Conservation (phyloP, 139 green algal species). For the Zygnema cylindricum region DNA sequence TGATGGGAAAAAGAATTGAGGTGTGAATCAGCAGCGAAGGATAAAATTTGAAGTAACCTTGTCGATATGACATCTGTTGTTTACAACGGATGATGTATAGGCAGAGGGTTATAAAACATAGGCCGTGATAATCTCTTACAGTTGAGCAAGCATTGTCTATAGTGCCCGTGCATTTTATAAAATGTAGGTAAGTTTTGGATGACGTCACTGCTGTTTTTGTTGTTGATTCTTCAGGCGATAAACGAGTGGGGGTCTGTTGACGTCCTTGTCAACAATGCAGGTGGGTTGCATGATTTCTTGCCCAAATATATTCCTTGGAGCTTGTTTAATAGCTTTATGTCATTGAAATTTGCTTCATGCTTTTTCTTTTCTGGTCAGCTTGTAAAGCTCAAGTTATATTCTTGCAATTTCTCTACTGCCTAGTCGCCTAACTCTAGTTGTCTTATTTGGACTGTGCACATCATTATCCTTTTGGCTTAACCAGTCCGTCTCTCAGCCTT, state of each 20-base stretch:
- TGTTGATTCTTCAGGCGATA: too few relatives aligned
- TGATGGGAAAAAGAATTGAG: too few relatives aligned
- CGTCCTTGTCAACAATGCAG: slow-evolving; percentile 98
- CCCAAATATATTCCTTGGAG: too few relatives aligned
- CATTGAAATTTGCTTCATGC: too few relatives aligned
- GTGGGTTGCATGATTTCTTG: slow-evolving; percentile 49
- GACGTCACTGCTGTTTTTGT: too few relatives aligned
- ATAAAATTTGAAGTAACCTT: too few relatives aligned
- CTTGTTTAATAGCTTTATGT: too few relatives aligned
- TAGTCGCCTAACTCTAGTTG: slow-evolving; percentile 74
- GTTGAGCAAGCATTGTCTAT: neutral
- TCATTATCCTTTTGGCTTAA: too few relatives aligned
- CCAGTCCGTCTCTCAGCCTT: slow-evolving; percentile 81
- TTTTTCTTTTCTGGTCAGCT: neutral
- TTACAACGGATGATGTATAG: neutral
- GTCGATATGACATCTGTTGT: neutral
- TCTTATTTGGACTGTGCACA: too few relatives aligned
- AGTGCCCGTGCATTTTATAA: neutral
- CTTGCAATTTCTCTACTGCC: slow-evolving; percentile 66
- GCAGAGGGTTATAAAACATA: neutral
- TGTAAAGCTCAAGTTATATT: neutral
- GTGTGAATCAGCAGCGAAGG: too few relatives aligned
- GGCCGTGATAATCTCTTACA: neutral
- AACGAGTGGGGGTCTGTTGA: slow-evolving; percentile 83
- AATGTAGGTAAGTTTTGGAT: neutral